phyloP scores from a whole-genome alignment of 2,329 filamentous ascomycete species.

The Ceratocystis smalleyi region DNA sequence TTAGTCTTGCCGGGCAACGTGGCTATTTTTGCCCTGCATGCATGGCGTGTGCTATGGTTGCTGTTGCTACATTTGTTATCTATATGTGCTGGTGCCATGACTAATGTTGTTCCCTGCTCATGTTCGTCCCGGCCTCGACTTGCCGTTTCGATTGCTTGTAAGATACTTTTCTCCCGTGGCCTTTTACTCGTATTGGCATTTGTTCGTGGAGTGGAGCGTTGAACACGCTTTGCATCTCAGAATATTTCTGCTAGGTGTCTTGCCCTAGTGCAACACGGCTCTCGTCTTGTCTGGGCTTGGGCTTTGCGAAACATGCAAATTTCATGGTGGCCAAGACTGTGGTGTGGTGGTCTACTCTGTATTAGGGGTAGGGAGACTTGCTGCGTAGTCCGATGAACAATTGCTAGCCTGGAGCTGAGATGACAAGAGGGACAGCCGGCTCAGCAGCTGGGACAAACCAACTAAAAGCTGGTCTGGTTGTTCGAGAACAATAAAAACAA shows the following conservation, averaged over 20 bases:
- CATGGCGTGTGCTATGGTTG: constrained; percentile 3
- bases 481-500: too few species aligned
- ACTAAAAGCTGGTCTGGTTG: neutral
- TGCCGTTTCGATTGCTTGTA: neutral
- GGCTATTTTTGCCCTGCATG: neutral
- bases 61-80: constrained; percentile 2
- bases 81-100: constrained; percentile 2
- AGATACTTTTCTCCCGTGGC: neutral
- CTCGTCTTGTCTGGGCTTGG: neutral
- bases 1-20: neutral
- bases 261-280: neutral
- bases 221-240: too few species aligned
- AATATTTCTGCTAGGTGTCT: neutral
- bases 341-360: neutral
- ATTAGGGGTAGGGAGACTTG: neutral
- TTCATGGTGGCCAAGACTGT: neutral
- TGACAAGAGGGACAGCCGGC: neutral
- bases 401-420: neutral
- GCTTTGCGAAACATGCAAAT: neutral
- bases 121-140: neutral
- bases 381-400: neutral
- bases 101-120: constrained; percentile 2
- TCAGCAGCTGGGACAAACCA: neutral
- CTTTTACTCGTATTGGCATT: neutral
- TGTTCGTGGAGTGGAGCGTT: neutral